Percentiles rank a stretch among this genome's conserved stretches.
These are phyloP conservation scores for Leccinum incarnatum DNA, from an alignment of 768 basidiomycete species.

Conservation along the genomic window DNA sequence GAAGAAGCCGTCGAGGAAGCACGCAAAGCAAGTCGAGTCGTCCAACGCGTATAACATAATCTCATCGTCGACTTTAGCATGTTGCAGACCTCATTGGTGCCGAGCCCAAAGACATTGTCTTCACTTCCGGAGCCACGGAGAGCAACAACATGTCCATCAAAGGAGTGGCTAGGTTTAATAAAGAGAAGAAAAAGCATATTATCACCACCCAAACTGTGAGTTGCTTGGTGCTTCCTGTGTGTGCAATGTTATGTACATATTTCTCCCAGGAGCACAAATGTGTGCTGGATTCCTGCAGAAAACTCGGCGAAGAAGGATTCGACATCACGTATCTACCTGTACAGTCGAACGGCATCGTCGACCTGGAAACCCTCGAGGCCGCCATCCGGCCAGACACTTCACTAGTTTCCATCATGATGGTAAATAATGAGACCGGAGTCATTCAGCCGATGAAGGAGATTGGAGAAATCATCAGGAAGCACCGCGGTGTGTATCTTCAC, in stretches of 20 bases:
- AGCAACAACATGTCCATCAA: slow-evolving; percentile 98
- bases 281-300: slow-evolving; percentile 95
- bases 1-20: slow-evolving; percentile 93
- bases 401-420: slow-evolving; percentile 96
- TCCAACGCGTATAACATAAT: background rate
- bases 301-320: slow-evolving; percentile 94
- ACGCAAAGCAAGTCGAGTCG: slow-evolving; percentile 56
- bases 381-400: slow-evolving; percentile 92
- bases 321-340: slow-evolving; percentile 98
- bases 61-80: slow-evolving; percentile 47
- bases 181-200: slow-evolving; percentile 88
- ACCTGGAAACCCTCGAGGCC: slow-evolving; percentile 73
- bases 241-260: background rate
- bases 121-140: slow-evolving; percentile 98
- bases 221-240: slow-evolving; percentile 6
- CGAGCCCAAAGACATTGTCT: slow-evolving; percentile 91
- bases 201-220: slow-evolving; percentile 92
- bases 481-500: slow-evolving; percentile 91
- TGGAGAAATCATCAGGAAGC: slow-evolving; percentile 78
- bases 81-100: slow-evolving; percentile 93
- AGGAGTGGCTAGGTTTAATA: slow-evolving; percentile 93
- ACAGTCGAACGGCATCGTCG: slow-evolving; percentile 77
- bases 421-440: slow-evolving; percentile 99
- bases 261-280: slow-evolving; percentile 92
- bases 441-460: slow-evolving; percentile 98